Conservation (phyloP, 805 yeast species). For the Candida taoyuanica region DNA sequence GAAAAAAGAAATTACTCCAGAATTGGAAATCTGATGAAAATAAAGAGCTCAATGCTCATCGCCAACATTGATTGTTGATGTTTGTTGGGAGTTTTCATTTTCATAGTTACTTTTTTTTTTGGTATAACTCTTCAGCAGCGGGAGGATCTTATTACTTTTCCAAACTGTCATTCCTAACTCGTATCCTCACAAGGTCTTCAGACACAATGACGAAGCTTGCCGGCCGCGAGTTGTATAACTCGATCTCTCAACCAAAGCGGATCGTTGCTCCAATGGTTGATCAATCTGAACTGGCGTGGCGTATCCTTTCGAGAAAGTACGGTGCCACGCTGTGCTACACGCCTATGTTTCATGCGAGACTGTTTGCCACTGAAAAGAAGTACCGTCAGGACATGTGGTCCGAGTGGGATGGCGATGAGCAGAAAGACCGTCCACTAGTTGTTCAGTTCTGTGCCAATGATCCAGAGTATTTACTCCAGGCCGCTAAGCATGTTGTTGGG, state of each 20-base stretch:
- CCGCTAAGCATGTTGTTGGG: slow-evolving; percentile 77
- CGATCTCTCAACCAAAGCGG: slow-evolving; percentile 70
- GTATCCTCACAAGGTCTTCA: background rate
- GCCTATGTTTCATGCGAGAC: slow-evolving; percentile 93
- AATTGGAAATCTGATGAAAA: no score
- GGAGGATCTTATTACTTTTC: no score
- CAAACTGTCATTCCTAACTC: background rate
- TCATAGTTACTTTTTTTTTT: no score
- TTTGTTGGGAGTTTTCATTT: no score
- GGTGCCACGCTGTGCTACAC: slow-evolving; percentile 95
- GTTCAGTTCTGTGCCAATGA: slow-evolving; percentile 98
- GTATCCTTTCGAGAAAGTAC: slow-evolving; percentile 75
- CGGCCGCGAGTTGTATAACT: slow-evolving; percentile 69
- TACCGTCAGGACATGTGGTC: slow-evolving; percentile 76
- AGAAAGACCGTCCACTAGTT: slow-evolving; percentile 74
- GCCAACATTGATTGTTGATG: no score
- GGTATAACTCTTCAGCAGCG: no score
- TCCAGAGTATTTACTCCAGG: slow-evolving; percentile 73
- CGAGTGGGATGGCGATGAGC: slow-evolving; percentile 63
- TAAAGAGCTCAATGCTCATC: no score
- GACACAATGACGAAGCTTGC: slow-evolving; percentile 23
- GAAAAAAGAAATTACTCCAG: no score
- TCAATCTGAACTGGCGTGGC: slow-evolving; percentile 94
- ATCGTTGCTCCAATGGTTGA: slow-evolving; percentile 99
- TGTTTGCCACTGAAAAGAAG: slow-evolving; percentile 80